Base-by-base conservation (phyloP, 169 alveolate genomes). In the Eimeria falciformis region DNA sequence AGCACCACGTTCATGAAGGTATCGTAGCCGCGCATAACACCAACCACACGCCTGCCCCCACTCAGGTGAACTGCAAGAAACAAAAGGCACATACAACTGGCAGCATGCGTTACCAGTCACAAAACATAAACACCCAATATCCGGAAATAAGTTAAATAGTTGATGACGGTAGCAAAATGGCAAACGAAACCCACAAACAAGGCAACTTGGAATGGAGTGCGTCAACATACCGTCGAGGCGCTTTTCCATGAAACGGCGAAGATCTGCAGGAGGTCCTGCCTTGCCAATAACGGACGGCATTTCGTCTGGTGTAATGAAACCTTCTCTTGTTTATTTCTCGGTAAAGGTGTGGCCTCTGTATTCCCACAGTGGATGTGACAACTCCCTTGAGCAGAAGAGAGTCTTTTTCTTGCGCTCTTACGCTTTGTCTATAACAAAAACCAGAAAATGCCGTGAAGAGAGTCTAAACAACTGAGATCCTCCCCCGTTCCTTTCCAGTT, bases 1-100 rank as follows among this genome's bases (percentile, higher is more conserved):
- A 99, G 95, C 27, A 99, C 99, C 47, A 98, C 93, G 96, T 99
- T 99, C 99, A 99, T 98, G 96, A 99, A 98, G 68, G 98, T 97
- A 94, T 99, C 99, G 95, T 98, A 98, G 21, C 99, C 99, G 85
- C 98, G 97, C 69, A 99, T 94, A 23, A 95, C 98, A 0, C 99
- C 99, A 9, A 98, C 98, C 29, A 99, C 97, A 82, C 97, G 98
- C 84, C 99, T 94, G 92, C 98, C 96, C 14, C 94, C 93, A 37
- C 96, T 97, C 69, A 97, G 94, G 58, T 93, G 97, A 45, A 97
- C 98, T 97, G 95, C 45, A 89, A 68, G 82, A 27, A 73, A 33
- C 40, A 25, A 68, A 33, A 43, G 65, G 43, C 56, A 18, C 27
- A 33, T 4, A 5, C 14, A 18, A 65, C 25, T 46, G 5, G 23